Evolutionary conservation across 2,329 filamentous ascomycete genomes (phyloP).

Genomic region (Diaporthe australafricana): DNA sequence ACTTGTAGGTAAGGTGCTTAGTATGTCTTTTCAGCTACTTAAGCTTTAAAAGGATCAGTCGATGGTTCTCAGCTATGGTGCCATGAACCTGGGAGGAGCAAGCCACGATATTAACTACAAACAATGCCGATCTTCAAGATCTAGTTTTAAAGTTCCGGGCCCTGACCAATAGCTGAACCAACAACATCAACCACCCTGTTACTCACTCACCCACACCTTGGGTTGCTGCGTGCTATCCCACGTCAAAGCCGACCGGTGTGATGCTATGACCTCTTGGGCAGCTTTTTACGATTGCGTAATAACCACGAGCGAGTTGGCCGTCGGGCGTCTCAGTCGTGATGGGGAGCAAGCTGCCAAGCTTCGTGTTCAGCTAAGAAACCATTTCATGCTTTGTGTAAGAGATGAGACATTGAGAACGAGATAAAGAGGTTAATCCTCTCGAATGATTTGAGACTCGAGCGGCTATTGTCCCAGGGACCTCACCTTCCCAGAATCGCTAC

Average conservation of each 20-base stretch:
- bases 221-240: not conserved
- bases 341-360: not conserved
- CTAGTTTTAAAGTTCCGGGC: not conserved
- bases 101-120: not conserved
- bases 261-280: slow-evolving; percentile 4
- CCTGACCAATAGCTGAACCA: not conserved
- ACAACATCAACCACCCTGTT: not conserved
- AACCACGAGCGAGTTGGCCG: not conserved
- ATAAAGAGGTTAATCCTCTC: not conserved
- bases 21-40: not conserved
- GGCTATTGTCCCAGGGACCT: no score
- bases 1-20: not conserved
- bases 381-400: not conserved
- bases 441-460: not conserved
- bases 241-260: not conserved
- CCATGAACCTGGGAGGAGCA: slow-evolving; percentile 3
- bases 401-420: not conserved
- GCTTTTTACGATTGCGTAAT: not conserved
- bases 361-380: not conserved
- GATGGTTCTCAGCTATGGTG: not conserved
- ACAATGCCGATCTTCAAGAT: not conserved
- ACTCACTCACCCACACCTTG: not conserved
- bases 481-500: not conserved
- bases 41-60: no score
- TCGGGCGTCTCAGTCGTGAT: not conserved